phyloP scores from a whole-genome alignment of 495 filamentous ascomycete genomes.

The Aspergillus affinis region DNA sequence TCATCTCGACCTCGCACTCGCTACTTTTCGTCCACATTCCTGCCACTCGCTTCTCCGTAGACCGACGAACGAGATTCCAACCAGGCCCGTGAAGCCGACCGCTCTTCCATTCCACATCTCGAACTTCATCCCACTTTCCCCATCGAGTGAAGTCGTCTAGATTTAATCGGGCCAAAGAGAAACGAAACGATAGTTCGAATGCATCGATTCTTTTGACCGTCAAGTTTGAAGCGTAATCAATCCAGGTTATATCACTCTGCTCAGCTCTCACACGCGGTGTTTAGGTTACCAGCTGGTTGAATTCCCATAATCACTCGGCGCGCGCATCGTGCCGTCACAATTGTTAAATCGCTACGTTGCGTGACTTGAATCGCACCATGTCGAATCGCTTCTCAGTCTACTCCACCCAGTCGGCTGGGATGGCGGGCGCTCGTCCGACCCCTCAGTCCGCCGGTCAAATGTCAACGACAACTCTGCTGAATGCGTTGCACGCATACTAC shows the following conservation, averaged over 20 bases:
- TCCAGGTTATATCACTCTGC: neutral
- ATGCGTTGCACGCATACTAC: slow-evolving; percentile 87
- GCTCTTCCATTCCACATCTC: neutral
- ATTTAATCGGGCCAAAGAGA: neutral
- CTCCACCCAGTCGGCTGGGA: slow-evolving; percentile 68
- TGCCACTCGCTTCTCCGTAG: slow-evolving; percentile 4
- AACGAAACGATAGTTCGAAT: neutral
- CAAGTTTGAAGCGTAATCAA: neutral
- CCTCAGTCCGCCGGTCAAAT: slow-evolving; percentile 74
- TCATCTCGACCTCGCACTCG: slow-evolving; percentile 1
- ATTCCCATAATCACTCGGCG: neutral
- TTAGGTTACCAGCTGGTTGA: neutral
- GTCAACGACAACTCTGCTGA: slow-evolving; percentile 88
- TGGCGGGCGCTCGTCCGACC: slow-evolving; percentile 51
- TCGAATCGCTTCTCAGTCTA: slow-evolving; percentile 86
- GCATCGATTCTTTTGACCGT: neutral
- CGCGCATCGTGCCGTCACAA: neutral
- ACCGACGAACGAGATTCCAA: neutral
- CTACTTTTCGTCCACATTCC: neutral
- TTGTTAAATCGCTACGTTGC: slow-evolving; percentile 3
- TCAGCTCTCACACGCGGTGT: neutral
- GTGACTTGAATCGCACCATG: slow-evolving; percentile 42
- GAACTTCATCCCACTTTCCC: slow-evolving; percentile 2
- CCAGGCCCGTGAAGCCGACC: neutral
- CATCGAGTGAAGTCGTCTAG: neutral